Evolutionary conservation across 2,329 filamentous ascomycete species (phyloP), one percentile per base, ranked within the genome.

Genomic region (Furcasterigmium furcatum): DNA sequence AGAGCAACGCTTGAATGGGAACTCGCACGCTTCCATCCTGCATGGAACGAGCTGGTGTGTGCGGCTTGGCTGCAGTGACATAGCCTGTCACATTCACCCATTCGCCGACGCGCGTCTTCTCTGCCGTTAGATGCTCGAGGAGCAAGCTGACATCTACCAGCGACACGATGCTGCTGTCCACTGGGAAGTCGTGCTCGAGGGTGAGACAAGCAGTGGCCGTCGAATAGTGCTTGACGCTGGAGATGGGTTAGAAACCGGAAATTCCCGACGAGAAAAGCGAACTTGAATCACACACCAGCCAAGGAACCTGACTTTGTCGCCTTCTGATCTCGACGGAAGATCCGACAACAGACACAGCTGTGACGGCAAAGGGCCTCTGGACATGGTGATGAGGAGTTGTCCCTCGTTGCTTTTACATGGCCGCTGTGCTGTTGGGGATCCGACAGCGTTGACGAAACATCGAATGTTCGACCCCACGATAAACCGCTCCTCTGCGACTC

Each of bases 41-140:
- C 9, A 19, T 5, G 34, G n/a, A 9, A 3, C 34, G 5, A 27
- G 24, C 24, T 12, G 24, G 7, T 27, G 24, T 7, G 24, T 27
- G 24, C 7, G 7, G 24, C 9, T 19, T 36, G 21, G 29, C 43
- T 36, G 61, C 60, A 34, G 71, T 75, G 44, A 91, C 72, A 62
- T 95, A 95, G 6, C 91, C 92, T 53, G 96, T 80, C 4, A 96
- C 76, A 61, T 96, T 95, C 41, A 96, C 66, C 91, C 91, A 96
- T 48, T 85, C 77, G n/a, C 92, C 92, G 21, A 87, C 69, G 42
- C 82, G 76, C 43, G 87, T 76, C 42, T 87, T 74, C 46, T 84
- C 76, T 19, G 76, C 66, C 18, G 78, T 80, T 47, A 94, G 67
- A 9, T 70, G 75, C 56, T 84, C 77, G 5, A 95, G 74, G 3